Conservation (phyloP, 2,329 filamentous ascomycete genomes). For the Exophiala aquamarina region DNA sequence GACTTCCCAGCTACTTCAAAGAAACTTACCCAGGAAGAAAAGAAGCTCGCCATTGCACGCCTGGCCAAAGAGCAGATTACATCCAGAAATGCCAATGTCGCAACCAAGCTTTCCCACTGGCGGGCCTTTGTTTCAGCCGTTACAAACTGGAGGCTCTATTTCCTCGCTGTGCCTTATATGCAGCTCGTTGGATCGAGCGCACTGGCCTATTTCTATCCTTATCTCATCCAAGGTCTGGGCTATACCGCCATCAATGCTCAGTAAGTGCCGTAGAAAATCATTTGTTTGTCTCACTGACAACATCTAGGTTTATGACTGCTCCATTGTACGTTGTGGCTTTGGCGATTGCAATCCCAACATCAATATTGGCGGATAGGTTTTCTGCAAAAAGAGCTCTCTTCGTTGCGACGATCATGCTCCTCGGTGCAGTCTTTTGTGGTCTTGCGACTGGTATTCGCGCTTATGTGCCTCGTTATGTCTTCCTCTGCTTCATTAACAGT, state of each 20-base stretch:
- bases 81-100: background rate
- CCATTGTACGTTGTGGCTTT: constrained; percentile 79
- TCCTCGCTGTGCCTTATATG: constrained; percentile 30
- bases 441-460: constrained; percentile 1
- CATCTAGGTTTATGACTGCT: constrained; percentile 59
- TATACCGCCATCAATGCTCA: constrained; percentile 49
- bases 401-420: background rate
- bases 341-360: constrained; percentile 35
- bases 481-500: constrained; percentile 4
- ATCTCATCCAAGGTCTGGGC: constrained; percentile 17
- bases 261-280: constrained; percentile 40
- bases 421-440: background rate
- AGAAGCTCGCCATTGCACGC: constrained; percentile 63
- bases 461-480: constrained; percentile 2
- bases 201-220: constrained; percentile 35
- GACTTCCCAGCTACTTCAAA: constrained; percentile 66
- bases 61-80: background rate
- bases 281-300: background rate
- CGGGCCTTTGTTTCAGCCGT: constrained; percentile 10
- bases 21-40: constrained; percentile 66
- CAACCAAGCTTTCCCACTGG: constrained; percentile 18
- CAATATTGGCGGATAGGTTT: background rate
- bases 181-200: constrained; percentile 14
- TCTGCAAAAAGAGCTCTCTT: background rate
- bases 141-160: constrained; percentile 7